Percentiles rank a stretch among this genome's conserved stretches.
Evolutionary conservation across 2,329 filamentous ascomycete species (phyloP).

Genomic region (Curvularia spicifera): DNA sequence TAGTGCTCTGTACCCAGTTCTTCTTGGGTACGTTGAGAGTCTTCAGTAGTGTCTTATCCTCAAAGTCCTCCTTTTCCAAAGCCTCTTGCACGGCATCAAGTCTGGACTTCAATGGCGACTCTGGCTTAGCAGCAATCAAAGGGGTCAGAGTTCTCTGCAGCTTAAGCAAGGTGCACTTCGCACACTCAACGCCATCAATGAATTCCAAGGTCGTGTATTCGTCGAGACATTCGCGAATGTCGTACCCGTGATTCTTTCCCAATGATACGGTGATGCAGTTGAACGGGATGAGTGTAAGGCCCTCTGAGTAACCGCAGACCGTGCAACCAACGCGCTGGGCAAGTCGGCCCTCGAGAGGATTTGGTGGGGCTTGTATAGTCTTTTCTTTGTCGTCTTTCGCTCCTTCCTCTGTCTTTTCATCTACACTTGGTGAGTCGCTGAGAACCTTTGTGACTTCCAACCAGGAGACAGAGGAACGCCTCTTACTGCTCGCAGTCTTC

Average conservation of each 20-base stretch:
- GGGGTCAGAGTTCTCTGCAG: slow-evolving; percentile 52
- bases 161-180: slow-evolving; percentile 81
- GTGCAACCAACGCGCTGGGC: slow-evolving; percentile 90
- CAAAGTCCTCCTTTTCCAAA: slow-evolving; percentile 78
- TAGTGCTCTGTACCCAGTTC: slow-evolving; percentile 76
- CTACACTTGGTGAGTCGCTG: slow-evolving; percentile 20
- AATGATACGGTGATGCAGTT: slow-evolving; percentile 90
- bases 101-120: slow-evolving; percentile 58
- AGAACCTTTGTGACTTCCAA: slow-evolving; percentile 35
- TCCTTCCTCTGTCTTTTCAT: slow-evolving; percentile 12
- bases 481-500: slow-evolving; percentile 53
- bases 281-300: slow-evolving; percentile 88
- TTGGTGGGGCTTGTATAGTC: slow-evolving; percentile 56
- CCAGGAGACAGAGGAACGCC: slow-evolving; percentile 46
- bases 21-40: slow-evolving; percentile 60
- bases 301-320: slow-evolving; percentile 83
- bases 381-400: slow-evolving; percentile 13
- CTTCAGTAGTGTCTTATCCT: slow-evolving; percentile 58
- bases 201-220: slow-evolving; percentile 83
- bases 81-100: slow-evolving; percentile 72
- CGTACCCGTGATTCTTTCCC: slow-evolving; percentile 66
- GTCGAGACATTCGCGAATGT: slow-evolving; percentile 79
- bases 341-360: slow-evolving; percentile 84
- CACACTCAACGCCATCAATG: slow-evolving; percentile 89
- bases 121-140: slow-evolving; percentile 39